Conservation (phyloP, 2,329 filamentous ascomycete genomes). For the Podosphaera aphanis region DNA sequence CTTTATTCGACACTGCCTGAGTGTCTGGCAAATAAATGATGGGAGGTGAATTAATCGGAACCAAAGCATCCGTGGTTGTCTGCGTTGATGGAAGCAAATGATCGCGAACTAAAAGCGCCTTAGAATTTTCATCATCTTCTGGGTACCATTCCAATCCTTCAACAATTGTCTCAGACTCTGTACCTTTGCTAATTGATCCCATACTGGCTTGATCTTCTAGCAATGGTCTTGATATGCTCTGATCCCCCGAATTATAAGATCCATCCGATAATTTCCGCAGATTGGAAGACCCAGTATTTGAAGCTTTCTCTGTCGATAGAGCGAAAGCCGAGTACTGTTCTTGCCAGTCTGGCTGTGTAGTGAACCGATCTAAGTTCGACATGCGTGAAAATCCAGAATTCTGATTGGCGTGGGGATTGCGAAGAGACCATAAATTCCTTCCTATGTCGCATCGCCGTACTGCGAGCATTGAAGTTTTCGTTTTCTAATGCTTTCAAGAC, state of each 20-base stretch:
- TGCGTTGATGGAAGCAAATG: constrained; percentile 20
- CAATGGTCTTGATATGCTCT: constrained; percentile 7
- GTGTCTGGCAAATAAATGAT: constrained; percentile 19
- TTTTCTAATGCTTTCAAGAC: constrained; percentile 4
- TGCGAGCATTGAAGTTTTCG: constrained; percentile 17
- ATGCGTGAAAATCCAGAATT: constrained; percentile 17
- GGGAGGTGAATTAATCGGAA: constrained; percentile 19
- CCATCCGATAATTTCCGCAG: constrained; percentile 10
- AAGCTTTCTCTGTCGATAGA: constrained; percentile 12
- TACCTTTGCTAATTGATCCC: constrained; percentile 10
- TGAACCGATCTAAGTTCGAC: constrained; percentile 17
- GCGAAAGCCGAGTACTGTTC: constrained; percentile 16
- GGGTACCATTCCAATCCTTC: constrained; percentile 15
- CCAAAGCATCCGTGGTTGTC: constrained; percentile 17
- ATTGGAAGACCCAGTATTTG: constrained; percentile 12
- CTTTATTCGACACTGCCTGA: constrained; percentile 20
- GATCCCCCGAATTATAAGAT: constrained; percentile 7
- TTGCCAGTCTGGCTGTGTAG: constrained; percentile 17
- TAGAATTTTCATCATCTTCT: constrained; percentile 8
- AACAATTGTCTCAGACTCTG: constrained; percentile 7
- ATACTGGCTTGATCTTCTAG: constrained; percentile 15
- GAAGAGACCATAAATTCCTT: constrained; percentile 18
- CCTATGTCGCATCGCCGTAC: constrained; percentile 17
- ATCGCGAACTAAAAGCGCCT: constrained; percentile 18
- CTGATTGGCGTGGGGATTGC: constrained; percentile 16